A percentile compares a stretch with the other conserved stretches of the same genome.
Conservation (phyloP, 1,284 basidiomycete species). For the Neolentinus lepideus region DNA sequence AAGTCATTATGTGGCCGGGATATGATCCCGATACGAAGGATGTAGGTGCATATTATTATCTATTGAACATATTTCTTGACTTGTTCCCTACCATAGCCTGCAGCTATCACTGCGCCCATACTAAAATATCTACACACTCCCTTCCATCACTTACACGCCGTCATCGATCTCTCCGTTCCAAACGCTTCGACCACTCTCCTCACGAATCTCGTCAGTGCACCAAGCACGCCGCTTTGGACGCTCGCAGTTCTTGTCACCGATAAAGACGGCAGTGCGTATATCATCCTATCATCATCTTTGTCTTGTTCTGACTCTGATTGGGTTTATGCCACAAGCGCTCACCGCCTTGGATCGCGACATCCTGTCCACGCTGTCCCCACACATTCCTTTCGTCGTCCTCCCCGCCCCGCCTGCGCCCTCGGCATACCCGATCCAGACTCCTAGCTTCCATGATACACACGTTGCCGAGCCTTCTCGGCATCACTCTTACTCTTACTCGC, state of each 20-base stretch:
- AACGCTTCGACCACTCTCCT: conserved; percentile 36
- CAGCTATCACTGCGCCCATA: conserved; percentile 16
- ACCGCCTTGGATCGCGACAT: background rate
- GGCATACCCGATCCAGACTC: background rate
- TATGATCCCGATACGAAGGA: conserved; percentile 32
- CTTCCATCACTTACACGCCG: conserved; percentile 50
- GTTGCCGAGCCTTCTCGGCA: background rate
- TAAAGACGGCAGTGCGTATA: background rate
- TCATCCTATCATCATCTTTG: background rate
- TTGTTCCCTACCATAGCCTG: conserved; percentile 8
- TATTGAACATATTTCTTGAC: too few species aligned
- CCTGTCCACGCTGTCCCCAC: background rate
- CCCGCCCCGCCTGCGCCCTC: background rate
- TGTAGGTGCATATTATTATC: conserved; percentile 23
- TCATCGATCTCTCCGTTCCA: conserved; percentile 43
- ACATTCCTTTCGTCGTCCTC: background rate
- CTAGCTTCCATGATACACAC: background rate
- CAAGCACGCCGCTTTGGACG: conserved; percentile 35
- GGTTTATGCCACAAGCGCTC: background rate
- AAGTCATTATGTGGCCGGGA: conserved; percentile 43
- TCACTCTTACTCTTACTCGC: background rate
- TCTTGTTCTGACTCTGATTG: background rate
- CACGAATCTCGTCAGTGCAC: conserved; percentile 44
- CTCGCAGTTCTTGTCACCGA: conserved; percentile 8
- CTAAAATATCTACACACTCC: conserved; percentile 46